Conservation (phyloP, 2,329 filamentous ascomycete genomes). For the Colletotrichum lini region DNA sequence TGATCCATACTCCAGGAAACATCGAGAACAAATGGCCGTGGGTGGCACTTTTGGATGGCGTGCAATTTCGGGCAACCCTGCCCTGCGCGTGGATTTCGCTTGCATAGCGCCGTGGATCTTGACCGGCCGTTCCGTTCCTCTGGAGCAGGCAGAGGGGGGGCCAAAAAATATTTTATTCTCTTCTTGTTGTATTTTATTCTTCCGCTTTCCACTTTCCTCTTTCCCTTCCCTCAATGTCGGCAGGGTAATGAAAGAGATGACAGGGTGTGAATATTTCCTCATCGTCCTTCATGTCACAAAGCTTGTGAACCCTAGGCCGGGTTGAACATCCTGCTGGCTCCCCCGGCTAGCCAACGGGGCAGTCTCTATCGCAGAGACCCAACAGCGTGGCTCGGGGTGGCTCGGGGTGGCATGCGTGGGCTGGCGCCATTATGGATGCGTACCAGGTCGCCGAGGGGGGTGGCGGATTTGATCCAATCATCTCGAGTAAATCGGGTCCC, state of each 20-base stretch:
- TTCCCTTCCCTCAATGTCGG: not conserved
- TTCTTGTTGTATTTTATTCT: too few relatives aligned
- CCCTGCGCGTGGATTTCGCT: constrained; percentile 16
- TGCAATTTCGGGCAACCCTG: constrained; percentile 2
- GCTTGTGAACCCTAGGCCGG: constrained; percentile 6
- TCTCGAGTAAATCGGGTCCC: constrained; percentile 9
- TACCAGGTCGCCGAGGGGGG: constrained; percentile 7
- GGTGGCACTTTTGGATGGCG: not conserved
- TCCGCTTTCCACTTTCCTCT: too few relatives aligned
- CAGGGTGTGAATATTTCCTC: constrained; percentile 7
- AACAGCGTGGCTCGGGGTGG: constrained; percentile 26
- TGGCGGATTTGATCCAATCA: constrained; percentile 16
- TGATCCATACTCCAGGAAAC: not conserved
- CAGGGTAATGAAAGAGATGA: not conserved
- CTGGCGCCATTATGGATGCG: constrained; percentile 30
- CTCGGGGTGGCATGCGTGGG: constrained; percentile 17
- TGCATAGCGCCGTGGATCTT: constrained; percentile 27
- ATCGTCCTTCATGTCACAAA: not conserved
- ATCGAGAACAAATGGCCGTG: not conserved
- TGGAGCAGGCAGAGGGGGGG: not conserved
- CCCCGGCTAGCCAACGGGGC: constrained; percentile 11
- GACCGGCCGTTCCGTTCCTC: constrained; percentile 27
- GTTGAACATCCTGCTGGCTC: not conserved
- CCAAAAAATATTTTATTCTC: too few relatives aligned
- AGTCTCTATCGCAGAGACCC: constrained; percentile 8